Percentiles rank a stretch among this genome's conserved stretches.
Conservation (phyloP, 2,329 filamentous ascomycete genomes). For the Incumbomyces delicatus region DNA sequence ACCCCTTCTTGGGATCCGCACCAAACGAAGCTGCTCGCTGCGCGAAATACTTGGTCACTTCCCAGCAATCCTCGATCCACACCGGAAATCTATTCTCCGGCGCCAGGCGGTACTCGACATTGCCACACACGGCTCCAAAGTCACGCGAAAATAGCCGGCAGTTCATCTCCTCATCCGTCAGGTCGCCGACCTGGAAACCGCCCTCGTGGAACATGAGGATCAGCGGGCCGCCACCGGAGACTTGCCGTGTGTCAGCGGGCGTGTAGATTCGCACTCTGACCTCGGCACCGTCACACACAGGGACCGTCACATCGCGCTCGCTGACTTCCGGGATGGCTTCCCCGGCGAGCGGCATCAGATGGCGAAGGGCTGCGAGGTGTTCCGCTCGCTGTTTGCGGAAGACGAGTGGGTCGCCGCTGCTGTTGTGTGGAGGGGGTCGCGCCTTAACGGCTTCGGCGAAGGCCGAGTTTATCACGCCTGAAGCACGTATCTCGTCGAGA, state of each 20-base stretch:
- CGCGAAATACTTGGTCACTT: slow-evolving; percentile 35
- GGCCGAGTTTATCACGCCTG: neutral
- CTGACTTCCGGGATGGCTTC: neutral
- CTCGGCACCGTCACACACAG: neutral
- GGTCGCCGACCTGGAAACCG: neutral
- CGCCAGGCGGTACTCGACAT: slow-evolving; percentile 25
- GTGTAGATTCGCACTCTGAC: neutral
- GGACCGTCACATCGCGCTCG: slow-evolving; percentile 1
- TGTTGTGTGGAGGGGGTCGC: neutral
- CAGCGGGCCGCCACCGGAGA: neutral
- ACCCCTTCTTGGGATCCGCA: slow-evolving; percentile 25
- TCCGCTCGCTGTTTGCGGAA: neutral
- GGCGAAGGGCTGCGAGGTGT: neutral
- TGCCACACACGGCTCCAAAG: slow-evolving; percentile 3
- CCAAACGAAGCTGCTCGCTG: slow-evolving; percentile 12
- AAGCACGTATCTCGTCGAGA: neutral
- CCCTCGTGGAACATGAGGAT: slow-evolving; percentile 6
- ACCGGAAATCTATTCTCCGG: slow-evolving; percentile 40
- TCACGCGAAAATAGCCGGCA: neutral
- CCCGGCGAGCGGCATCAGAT: slow-evolving; percentile 2
- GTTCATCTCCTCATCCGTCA: slow-evolving; percentile 5
- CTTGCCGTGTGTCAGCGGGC: neutral
- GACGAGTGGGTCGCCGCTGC: neutral
- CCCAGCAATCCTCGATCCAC: slow-evolving; percentile 37
- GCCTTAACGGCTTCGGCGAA: neutral